Evolutionary conservation across 2,329 filamentous ascomycete species (phyloP).

Genomic region (Aspergillaceae sp.): DNA sequence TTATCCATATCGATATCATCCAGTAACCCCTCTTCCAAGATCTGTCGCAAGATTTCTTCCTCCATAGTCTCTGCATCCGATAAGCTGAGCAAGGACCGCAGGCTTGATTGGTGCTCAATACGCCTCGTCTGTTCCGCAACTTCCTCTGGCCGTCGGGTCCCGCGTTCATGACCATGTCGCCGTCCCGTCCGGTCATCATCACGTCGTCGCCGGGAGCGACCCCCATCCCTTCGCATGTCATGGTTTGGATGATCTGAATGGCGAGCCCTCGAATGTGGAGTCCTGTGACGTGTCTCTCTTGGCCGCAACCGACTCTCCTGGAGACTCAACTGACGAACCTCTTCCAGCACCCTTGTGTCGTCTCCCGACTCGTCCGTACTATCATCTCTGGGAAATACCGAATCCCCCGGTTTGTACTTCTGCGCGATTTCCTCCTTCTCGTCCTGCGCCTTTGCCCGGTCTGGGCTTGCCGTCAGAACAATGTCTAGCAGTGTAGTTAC

Average conservation of each 20-base stretch:
- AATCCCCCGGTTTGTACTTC: conserved; percentile 73
- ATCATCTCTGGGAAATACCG: conserved; percentile 59
- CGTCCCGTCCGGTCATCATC: conserved; percentile 26
- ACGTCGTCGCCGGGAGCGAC: conserved; percentile 25
- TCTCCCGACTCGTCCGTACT: conserved; percentile 43
- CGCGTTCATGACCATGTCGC: conserved; percentile 17
- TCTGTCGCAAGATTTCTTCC: conserved; percentile 80
- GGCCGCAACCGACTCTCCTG: conserved; percentile 32
- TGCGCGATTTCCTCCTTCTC: conserved; percentile 69
- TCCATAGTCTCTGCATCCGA: conserved; percentile 72
- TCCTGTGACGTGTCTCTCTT: conserved; percentile 18
- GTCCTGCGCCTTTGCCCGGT: conserved; percentile 56
- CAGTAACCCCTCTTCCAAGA: conserved; percentile 75
- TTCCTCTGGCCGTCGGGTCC: conserved; percentile 10
- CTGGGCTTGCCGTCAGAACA: conserved; percentile 71
- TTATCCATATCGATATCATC: conserved; percentile 86
- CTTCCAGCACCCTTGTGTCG: conserved; percentile 61
- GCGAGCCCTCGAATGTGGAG: conserved; percentile 16
- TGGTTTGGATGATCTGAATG: conserved; percentile 31
- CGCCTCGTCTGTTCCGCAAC: conserved; percentile 43
- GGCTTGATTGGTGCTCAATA: conserved; percentile 80
- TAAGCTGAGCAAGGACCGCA: conserved; percentile 73
- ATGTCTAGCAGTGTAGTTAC: conserved; percentile 86
- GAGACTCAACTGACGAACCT: conserved; percentile 66
- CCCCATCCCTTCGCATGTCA: conserved; percentile 31